These are phyloP conservation scores for Monosporascus cannonballus DNA, from an alignment of 2,329 filamentous ascomycete genomes.

Conservation along the genomic window DNA sequence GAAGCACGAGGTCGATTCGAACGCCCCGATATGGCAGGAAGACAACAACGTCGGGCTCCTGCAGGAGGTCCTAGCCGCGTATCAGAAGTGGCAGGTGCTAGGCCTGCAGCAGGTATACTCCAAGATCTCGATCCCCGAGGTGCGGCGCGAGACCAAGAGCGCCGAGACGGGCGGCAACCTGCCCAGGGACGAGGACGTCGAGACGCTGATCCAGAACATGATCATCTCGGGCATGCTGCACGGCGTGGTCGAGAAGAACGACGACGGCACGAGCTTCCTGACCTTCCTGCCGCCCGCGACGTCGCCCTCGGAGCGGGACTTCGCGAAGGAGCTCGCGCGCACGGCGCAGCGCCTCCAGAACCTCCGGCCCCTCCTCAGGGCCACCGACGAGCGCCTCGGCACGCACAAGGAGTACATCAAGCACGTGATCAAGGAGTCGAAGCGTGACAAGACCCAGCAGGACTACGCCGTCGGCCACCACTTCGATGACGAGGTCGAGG, in stretches of 20 bases:
- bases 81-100: constrained; percentile 70
- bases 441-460: constrained; percentile 30
- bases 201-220: constrained; percentile 47
- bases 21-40: constrained; percentile 52
- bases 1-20: constrained; percentile 56
- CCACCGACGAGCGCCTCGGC: constrained; percentile 48
- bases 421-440: constrained; percentile 39
- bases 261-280: constrained; percentile 40
- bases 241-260: constrained; percentile 43
- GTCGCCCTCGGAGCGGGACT: constrained; percentile 43
- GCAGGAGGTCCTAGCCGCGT: constrained; percentile 60
- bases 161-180: constrained; percentile 45
- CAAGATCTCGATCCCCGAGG: constrained; percentile 48
- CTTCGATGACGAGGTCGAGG: constrained; percentile 46
- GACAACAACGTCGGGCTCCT: constrained; percentile 73
- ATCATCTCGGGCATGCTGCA: constrained; percentile 46
- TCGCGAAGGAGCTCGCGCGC: constrained; percentile 39
- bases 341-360: constrained; percentile 36
- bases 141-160: constrained; percentile 45
- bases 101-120: constrained; percentile 67
- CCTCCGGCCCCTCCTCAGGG: constrained; percentile 41
- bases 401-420: constrained; percentile 52
- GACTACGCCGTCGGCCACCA: constrained; percentile 23
- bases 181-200: constrained; percentile 35
- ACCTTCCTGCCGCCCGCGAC: constrained; percentile 40